These are phyloP conservation scores for Xenosphaeropsis pyriputrescens DNA, from an alignment of 2,329 filamentous ascomycete genomes.

Conservation along the genomic window DNA sequence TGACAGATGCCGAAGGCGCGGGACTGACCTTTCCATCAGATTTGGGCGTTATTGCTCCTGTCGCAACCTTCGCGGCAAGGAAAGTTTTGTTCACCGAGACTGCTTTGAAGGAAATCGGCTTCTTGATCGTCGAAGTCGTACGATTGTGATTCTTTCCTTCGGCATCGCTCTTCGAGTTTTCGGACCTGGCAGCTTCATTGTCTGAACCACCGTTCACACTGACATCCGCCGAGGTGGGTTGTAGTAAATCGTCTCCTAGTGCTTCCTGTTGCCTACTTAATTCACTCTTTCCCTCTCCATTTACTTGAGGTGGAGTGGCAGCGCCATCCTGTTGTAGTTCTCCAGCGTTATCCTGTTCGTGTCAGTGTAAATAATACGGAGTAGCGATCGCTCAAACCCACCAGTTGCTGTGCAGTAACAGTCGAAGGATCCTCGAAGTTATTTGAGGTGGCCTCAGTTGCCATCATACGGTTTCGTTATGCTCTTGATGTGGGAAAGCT, in stretches of 20 bases:
- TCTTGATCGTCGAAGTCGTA: slow-evolving; percentile 49
- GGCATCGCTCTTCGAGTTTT: slow-evolving; percentile 35
- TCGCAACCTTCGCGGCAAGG: slow-evolving; percentile 51
- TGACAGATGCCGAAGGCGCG: slow-evolving; percentile 24
- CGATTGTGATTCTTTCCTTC: slow-evolving; percentile 44
- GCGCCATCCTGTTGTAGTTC: slow-evolving; percentile 24
- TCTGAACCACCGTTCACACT: slow-evolving; percentile 65
- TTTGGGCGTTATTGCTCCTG: slow-evolving; percentile 26
- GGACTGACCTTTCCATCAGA: slow-evolving; percentile 12
- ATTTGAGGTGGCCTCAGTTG: slow-evolving; percentile 42
- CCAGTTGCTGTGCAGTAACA: too few relatives aligned
- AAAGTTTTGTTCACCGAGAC: slow-evolving; percentile 80
- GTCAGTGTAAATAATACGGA: too few relatives aligned
- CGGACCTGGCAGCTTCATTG: slow-evolving; percentile 52
- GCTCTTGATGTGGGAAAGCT: slow-evolving; percentile 14
- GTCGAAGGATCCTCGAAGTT: slow-evolving; percentile 21
- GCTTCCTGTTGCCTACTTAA: slow-evolving; percentile 38
- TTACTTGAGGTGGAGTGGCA: slow-evolving; percentile 24
- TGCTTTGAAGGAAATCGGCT: slow-evolving; percentile 66
- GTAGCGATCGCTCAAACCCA: too few relatives aligned
- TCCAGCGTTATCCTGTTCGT: too few relatives aligned
- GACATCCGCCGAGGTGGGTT: slow-evolving; percentile 39
- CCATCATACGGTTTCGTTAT: slow-evolving; percentile 43
- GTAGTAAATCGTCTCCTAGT: slow-evolving; percentile 40
- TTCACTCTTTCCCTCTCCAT: slow-evolving; percentile 31